Conservation (phyloP, 768 basidiomycete genomes). For the Lentinula guzmanii region DNA sequence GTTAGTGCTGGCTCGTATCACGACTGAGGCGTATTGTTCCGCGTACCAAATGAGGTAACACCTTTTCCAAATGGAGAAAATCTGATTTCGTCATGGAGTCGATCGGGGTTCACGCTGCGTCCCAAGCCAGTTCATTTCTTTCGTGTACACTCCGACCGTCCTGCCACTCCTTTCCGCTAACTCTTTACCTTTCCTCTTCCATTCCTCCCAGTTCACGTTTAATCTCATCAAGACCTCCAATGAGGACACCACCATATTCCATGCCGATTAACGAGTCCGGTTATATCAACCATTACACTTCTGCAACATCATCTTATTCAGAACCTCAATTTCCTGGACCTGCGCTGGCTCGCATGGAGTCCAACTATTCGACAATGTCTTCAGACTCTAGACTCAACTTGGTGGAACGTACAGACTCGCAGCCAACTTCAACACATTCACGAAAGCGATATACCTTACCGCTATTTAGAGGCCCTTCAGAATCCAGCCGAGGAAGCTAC, state of each 20-base stretch:
- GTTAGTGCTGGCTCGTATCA: too few relatives aligned
- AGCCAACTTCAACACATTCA: neutral
- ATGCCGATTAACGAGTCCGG: neutral
- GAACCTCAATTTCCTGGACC: conserved; percentile 5
- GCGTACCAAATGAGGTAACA: neutral
- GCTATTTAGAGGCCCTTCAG: conserved; percentile 1
- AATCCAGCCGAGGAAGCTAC: neutral
- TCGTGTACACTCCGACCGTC: neutral
- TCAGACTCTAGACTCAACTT: neutral
- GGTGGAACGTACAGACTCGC: conserved; percentile 1
- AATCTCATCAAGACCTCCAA: neutral
- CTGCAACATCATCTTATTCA: neutral
- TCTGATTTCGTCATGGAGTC: neutral
- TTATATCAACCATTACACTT: neutral
- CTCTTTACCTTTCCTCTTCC: neutral
- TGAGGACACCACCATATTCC: neutral
- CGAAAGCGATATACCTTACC: conserved; percentile 5
- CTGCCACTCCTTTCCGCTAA: neutral
- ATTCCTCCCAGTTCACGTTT: neutral
- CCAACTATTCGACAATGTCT: conserved; percentile 5
- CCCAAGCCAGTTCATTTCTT: neutral
- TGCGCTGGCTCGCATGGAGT: conserved; percentile 6
- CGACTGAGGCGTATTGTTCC: too few relatives aligned
- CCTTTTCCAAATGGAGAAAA: neutral
- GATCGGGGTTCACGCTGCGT: neutral